Evolutionary conservation across 371 early-diverging fungal species (phyloP).

Genomic region (Mucor plumbeus): DNA sequence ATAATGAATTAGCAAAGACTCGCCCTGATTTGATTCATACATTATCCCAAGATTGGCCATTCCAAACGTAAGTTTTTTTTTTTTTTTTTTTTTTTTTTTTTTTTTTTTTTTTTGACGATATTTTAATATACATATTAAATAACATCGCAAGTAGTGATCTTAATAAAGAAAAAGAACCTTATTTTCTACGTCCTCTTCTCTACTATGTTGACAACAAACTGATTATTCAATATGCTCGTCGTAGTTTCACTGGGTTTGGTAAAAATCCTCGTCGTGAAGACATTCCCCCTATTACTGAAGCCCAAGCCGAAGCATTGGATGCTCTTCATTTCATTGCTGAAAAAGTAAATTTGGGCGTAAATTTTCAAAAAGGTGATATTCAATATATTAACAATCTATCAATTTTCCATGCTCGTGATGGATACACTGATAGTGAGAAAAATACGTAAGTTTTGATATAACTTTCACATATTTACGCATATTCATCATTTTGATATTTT

Average conservation of each 20-base stretch:
- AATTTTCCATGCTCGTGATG: conserved; percentile 42
- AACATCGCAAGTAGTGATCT: conserved; percentile 12
- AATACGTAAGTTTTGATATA: conserved; percentile 25
- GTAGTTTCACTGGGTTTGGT: conserved; percentile 38
- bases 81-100: too few species aligned
- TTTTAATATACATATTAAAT: too few species aligned
- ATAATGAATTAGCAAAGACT: conserved; percentile 35
- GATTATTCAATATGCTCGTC: conserved; percentile 41
- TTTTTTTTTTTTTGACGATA: too few species aligned
- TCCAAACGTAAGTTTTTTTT: conserved; percentile 26
- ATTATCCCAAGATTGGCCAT: conserved; percentile 33
- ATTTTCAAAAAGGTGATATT: conserved; percentile 39
- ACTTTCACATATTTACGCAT: background rate
- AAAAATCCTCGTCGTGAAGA: conserved; percentile 37
- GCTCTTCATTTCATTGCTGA: conserved; percentile 35
- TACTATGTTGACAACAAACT: conserved; percentile 32
- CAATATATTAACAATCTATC: conserved; percentile 40
- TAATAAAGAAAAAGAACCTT: conserved; percentile 19
- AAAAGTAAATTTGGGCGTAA: conserved; percentile 29
- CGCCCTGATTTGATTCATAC: conserved; percentile 40
- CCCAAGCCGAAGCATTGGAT: conserved; percentile 39
- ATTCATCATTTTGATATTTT: background rate
- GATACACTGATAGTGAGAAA: conserved; percentile 31
- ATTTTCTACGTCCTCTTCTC: conserved; percentile 28
- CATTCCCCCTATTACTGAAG: conserved; percentile 38